phyloP scores from a whole-genome alignment of 345 rosid genomes.

The Bretschneidera sinensis region DNA sequence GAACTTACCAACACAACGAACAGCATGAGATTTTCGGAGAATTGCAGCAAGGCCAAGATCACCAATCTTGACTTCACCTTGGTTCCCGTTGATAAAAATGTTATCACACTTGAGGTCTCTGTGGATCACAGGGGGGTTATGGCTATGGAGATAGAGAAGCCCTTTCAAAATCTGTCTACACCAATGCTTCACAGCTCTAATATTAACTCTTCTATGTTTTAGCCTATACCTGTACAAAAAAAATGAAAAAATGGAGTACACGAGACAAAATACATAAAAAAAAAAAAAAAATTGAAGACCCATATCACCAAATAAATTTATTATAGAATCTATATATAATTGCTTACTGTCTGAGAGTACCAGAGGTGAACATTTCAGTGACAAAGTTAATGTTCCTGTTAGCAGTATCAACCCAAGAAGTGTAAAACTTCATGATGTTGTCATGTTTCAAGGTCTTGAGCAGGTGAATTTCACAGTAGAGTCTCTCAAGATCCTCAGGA shows the following conservation, averaged over 20 bases:
- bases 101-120: slow-evolving; percentile 98
- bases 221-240: slow-evolving; percentile 55
- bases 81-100: slow-evolving; percentile 94
- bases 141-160: slow-evolving; percentile 81
- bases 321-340: neutral
- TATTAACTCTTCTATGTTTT: slow-evolving; percentile 78
- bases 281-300: neutral
- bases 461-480: slow-evolving; percentile 91
- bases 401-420: slow-evolving; percentile 88
- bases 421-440: slow-evolving; percentile 89
- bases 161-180: slow-evolving; percentile 87
- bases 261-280: neutral
- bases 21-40: slow-evolving; percentile 86
- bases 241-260: neutral
- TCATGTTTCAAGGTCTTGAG: slow-evolving; percentile 86
- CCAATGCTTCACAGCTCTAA: slow-evolving; percentile 97
- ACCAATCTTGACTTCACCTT: slow-evolving; percentile 98
- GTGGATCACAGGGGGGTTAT: slow-evolving; percentile 86
- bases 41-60: slow-evolving; percentile 98
- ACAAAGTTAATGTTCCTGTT: slow-evolving; percentile 91
- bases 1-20: slow-evolving; percentile 79
- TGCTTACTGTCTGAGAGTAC: slow-evolving; percentile 90
- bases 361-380: slow-evolving; percentile 94
- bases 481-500: slow-evolving; percentile 85
- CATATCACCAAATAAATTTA: neutral